These are phyloP conservation scores for Botryosphaeria dothidea DNA, from an alignment of 2,329 filamentous ascomycete species.

Conservation along the genomic window DNA sequence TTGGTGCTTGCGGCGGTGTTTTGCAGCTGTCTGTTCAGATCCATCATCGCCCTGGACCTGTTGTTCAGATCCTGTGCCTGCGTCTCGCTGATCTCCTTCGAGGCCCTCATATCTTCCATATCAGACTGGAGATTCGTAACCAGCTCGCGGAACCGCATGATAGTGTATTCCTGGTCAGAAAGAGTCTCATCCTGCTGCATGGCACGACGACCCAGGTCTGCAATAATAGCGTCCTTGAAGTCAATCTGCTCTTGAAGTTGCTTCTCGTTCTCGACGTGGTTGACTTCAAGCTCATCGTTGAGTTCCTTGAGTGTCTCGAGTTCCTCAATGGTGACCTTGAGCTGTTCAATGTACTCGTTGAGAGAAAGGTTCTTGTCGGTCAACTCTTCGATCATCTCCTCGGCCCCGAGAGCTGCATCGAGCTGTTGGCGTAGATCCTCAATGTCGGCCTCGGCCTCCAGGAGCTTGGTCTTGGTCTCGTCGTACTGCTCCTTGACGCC, in stretches of 20 bases:
- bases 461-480: constrained; percentile 69
- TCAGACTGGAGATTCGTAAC: constrained; percentile 83
- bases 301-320: constrained; percentile 88
- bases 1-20: constrained; percentile 88
- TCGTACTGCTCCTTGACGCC: constrained; percentile 61
- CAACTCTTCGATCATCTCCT: constrained; percentile 92
- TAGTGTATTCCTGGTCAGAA: constrained; percentile 86
- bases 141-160: constrained; percentile 84
- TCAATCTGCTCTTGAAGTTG: constrained; percentile 94
- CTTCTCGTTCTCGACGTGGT: constrained; percentile 89
- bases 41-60: constrained; percentile 91
- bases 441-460: constrained; percentile 71
- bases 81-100: constrained; percentile 86
- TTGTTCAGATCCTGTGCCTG: constrained; percentile 89
- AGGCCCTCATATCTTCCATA: constrained; percentile 87
- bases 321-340: constrained; percentile 80
- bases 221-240: constrained; percentile 78
- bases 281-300: constrained; percentile 90
- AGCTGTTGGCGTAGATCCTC: constrained; percentile 89
- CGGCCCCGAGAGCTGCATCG: constrained; percentile 82
- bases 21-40: constrained; percentile 92
- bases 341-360: constrained; percentile 78
- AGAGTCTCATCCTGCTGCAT: constrained; percentile 76
- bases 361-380: constrained; percentile 84
- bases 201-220: constrained; percentile 75